Evolutionary conservation across 2,329 filamentous ascomycete species (phyloP).

Genomic region (Sporothrix protearum): DNA sequence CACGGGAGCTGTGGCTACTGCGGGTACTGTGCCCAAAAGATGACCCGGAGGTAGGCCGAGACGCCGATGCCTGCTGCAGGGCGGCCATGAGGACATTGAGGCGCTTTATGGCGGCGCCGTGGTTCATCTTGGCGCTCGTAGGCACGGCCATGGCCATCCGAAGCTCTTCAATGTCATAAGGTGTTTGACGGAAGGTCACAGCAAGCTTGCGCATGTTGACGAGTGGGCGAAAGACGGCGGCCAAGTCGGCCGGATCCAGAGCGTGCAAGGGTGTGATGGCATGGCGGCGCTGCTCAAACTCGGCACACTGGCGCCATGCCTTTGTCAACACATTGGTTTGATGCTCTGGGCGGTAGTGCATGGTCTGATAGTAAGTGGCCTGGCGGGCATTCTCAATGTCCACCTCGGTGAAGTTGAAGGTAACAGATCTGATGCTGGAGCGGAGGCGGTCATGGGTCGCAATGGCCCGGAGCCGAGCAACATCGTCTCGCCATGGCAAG

Average conservation of each 20-base stretch:
- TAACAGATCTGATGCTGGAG: slow-evolving; percentile 42
- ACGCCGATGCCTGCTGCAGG: slow-evolving; percentile 24
- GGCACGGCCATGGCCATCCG: slow-evolving; percentile 39
- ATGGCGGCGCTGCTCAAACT: slow-evolving; percentile 37
- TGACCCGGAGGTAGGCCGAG: not conserved
- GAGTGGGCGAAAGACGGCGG: slow-evolving; percentile 39
- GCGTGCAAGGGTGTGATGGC: slow-evolving; percentile 38
- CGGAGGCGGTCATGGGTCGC: slow-evolving; percentile 43
- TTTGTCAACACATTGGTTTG: slow-evolving; percentile 30
- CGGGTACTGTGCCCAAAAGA: not conserved
- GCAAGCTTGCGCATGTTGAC: slow-evolving; percentile 41
- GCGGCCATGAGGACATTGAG: slow-evolving; percentile 27
- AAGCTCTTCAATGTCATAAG: slow-evolving; percentile 40
- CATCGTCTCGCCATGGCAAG: slow-evolving; percentile 46
- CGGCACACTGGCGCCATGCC: slow-evolving; percentile 30
- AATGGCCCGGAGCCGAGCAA: slow-evolving; percentile 44
- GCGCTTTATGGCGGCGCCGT: slow-evolving; percentile 39
- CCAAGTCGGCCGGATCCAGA: slow-evolving; percentile 29
- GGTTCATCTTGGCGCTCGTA: slow-evolving; percentile 42
- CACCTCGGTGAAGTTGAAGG: slow-evolving; percentile 45
- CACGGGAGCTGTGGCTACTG: slow-evolving; percentile 13
- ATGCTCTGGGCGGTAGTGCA: slow-evolving; percentile 39
- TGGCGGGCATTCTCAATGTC: slow-evolving; percentile 42
- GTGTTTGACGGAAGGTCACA: slow-evolving; percentile 42
- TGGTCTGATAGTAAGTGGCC: slow-evolving; percentile 38